phyloP scores from a whole-genome alignment of 2,329 filamentous ascomycete species.

The Penicillium sp. region DNA sequence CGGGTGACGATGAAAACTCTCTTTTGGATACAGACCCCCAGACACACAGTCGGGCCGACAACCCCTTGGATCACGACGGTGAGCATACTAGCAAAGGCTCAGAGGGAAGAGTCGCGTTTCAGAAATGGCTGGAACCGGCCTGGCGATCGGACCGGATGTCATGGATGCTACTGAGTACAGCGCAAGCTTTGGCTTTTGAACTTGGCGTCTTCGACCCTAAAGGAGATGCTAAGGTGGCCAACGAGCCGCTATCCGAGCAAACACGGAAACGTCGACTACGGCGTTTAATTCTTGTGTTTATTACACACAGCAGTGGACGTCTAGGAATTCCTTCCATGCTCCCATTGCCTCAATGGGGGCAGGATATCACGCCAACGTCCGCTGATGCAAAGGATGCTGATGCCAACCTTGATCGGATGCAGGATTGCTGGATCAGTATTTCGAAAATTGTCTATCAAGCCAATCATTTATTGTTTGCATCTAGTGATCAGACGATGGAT shows the following conservation, averaged over 20 bases:
- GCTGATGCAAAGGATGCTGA: conserved; percentile 33
- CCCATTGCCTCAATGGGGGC: conserved; percentile 53
- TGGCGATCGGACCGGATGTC: conserved; percentile 95
- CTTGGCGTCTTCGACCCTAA: conserved; percentile 93
- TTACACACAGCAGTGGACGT: conserved; percentile 89
- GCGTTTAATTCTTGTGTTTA: conserved; percentile 82
- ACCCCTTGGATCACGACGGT: conserved; percentile 42
- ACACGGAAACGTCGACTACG: conserved; percentile 81
- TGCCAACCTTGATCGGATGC: conserved; percentile 55
- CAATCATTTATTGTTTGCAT: conserved; percentile 84
- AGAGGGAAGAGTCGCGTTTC: conserved; percentile 75
- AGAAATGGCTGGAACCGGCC: conserved; percentile 94
- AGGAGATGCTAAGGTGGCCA: conserved; percentile 65
- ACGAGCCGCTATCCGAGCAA: conserved; percentile 57
- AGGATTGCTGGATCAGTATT: conserved; percentile 90
- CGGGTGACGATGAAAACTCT: conserved; percentile 64
- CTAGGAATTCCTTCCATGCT: conserved; percentile 94
- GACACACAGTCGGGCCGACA: conserved; percentile 54
- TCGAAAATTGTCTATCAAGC: conserved; percentile 89
- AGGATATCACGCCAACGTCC: conserved; percentile 37
- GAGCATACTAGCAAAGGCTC: conserved; percentile 51
- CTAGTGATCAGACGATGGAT: conserved; percentile 80
- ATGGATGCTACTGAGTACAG: conserved; percentile 94
- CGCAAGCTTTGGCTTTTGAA: conserved; percentile 86
- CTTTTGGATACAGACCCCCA: conserved; percentile 70